Evolutionary conservation across 768 basidiomycete genomes (phyloP).

Genomic region (Krasilnikovozyma curviuscula): DNA sequence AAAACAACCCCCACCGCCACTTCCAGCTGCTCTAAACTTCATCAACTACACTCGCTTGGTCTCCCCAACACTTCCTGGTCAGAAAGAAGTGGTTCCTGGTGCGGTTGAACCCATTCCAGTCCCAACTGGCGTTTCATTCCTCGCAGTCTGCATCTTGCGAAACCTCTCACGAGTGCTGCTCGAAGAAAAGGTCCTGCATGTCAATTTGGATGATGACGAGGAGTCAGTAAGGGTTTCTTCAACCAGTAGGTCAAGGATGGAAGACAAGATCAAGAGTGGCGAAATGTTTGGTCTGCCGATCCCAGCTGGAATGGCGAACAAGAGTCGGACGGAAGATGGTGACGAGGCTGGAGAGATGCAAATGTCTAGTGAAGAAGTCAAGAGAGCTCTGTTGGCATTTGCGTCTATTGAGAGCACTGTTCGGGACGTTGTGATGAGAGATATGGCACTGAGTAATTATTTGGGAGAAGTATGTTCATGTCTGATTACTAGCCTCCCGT

Average conservation of each 20-base stretch:
- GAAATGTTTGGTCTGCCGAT: slow-evolving; percentile 13
- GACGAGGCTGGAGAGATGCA: too few relatives aligned
- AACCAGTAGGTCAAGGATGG: not conserved
- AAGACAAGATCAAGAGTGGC: not conserved
- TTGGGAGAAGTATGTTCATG: too few relatives aligned
- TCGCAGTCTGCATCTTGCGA: slow-evolving; percentile 3
- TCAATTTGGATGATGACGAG: not conserved
- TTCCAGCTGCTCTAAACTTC: slow-evolving; percentile 73
- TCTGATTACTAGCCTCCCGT: too few relatives aligned
- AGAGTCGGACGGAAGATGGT: not conserved
- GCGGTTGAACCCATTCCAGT: not conserved
- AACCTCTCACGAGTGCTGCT: slow-evolving; percentile 10
- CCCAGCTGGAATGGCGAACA: not conserved
- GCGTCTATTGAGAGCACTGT: too few relatives aligned
- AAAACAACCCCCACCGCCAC: slow-evolving; percentile 30
- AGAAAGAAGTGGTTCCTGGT: too few relatives aligned
- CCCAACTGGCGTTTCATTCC: slow-evolving; percentile 2
- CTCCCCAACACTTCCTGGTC: too few relatives aligned
- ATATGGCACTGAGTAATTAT: too few relatives aligned
- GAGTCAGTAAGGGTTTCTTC: not conserved
- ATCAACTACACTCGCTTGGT: slow-evolving; percentile 79
- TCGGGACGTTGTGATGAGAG: too few relatives aligned
- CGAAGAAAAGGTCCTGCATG: not conserved
- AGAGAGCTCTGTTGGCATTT: too few relatives aligned
- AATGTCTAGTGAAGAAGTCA: too few relatives aligned